A percentile compares a stretch with the other conserved stretches of the same genome.
phyloP scores from a whole-genome alignment of 164 flowering plant species.

The Cinnamomum chago region DNA sequence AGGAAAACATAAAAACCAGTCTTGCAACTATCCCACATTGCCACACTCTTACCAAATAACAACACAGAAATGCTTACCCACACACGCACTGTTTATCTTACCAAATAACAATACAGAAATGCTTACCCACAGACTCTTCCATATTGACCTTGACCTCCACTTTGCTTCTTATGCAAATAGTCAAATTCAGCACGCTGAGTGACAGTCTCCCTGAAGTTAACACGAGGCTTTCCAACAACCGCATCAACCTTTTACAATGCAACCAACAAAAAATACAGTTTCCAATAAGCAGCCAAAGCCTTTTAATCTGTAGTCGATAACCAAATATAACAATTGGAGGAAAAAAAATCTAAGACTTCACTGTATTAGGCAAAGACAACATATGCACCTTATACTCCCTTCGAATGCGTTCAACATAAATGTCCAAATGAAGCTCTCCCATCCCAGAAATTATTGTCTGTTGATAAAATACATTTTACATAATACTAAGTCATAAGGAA shows the following conservation, averaged over 20 bases:
- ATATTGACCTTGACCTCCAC: slow-evolving; percentile 99
- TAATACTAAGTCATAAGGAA: slow-evolving; percentile 4
- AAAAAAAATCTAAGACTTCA: not conserved
- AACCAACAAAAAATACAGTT: not conserved
- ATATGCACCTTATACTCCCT: slow-evolving; percentile 87
- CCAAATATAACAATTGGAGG: not conserved
- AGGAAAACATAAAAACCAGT: too few relatives aligned
- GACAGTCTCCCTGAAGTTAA: slow-evolving; percentile 92
- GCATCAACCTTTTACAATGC: slow-evolving; percentile 73
- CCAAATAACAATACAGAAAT: not conserved
- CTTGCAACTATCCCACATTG: too few relatives aligned
- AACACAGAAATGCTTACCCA: slow-evolving; percentile 52
- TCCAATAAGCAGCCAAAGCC: not conserved
- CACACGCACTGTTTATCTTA: slow-evolving; percentile 26
- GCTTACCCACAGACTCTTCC: slow-evolving; percentile 93
- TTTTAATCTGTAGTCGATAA: not conserved
- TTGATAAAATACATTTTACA: slow-evolving; percentile 10
- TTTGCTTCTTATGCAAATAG: slow-evolving; percentile 95
- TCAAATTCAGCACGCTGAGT: slow-evolving; percentile 97
- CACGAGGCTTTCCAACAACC: slow-evolving; percentile 97
- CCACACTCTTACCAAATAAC: not conserved
- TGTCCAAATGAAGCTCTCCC: slow-evolving; percentile 99
- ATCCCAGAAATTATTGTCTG: slow-evolving; percentile 99
- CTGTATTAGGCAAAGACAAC: not conserved
- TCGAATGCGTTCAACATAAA: slow-evolving; percentile 94